phyloP scores from a whole-genome alignment of 768 basidiomycete species.

The Cyclocybe cylindracea region DNA sequence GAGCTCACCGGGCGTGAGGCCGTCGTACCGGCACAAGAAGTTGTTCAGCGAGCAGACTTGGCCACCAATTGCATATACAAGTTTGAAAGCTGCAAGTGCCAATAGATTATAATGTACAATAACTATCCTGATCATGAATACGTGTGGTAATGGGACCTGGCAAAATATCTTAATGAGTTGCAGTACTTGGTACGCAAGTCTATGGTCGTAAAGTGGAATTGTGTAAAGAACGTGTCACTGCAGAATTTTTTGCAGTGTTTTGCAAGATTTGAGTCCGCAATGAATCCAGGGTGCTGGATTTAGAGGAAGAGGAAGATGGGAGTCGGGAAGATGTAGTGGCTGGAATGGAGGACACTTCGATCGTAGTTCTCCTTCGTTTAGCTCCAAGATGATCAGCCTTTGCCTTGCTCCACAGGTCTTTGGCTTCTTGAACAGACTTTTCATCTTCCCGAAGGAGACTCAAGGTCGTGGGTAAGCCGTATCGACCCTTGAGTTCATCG shows the following conservation, averaged over 20 bases:
- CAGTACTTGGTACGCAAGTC: background rate
- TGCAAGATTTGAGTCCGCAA: conserved; percentile 58
- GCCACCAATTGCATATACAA: too few relatives aligned
- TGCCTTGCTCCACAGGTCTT: conserved; percentile 59
- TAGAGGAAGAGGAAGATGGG: conserved; percentile 10
- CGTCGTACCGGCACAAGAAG: too few relatives aligned
- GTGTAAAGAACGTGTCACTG: conserved; percentile 16
- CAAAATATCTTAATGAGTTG: too few relatives aligned
- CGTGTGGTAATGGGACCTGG: too few relatives aligned
- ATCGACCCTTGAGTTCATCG: conserved; percentile 68
- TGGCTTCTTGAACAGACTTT: conserved; percentile 59
- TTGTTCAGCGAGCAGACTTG: too few relatives aligned
- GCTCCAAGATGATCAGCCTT: conserved; percentile 47
- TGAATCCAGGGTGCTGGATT: conserved; percentile 26
- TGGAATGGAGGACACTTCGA: conserved; percentile 27
- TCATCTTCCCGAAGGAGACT: conserved; percentile 66
- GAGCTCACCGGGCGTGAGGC: too few relatives aligned
- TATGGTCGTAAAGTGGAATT: background rate
- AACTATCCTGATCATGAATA: too few relatives aligned
- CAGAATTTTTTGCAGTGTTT: conserved; percentile 47
- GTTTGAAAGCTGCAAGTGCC: too few relatives aligned
- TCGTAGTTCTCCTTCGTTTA: conserved; percentile 49
- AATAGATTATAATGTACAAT: too few relatives aligned
- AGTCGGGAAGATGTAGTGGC: conserved; percentile 2
- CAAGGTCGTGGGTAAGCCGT: conserved; percentile 74